These are phyloP conservation scores for Ustilago vetiveriae DNA, from an alignment of 1,284 basidiomycete genomes.

Conservation along the genomic window DNA sequence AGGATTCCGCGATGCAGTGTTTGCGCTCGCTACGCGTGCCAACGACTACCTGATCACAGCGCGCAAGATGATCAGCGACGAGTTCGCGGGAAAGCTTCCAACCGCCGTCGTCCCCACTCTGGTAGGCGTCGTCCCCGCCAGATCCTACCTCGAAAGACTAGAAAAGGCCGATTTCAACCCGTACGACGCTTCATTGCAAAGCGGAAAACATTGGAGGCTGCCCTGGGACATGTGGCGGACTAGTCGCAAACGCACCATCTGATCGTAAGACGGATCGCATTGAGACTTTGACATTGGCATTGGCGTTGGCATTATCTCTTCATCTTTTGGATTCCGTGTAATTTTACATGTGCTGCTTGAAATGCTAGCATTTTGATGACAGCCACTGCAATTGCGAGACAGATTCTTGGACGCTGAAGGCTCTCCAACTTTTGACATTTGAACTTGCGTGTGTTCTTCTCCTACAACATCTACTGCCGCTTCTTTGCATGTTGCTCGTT, in stretches of 20 bases:
- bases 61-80: slow-evolving; percentile 77
- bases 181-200: slow-evolving; percentile 77
- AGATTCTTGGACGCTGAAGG: neutral
- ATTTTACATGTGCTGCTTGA: slow-evolving; percentile 10
- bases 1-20: slow-evolving; percentile 78
- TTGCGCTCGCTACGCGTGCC: slow-evolving; percentile 86
- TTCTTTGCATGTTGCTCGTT: slow-evolving; percentile 59
- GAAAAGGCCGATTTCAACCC: slow-evolving; percentile 84
- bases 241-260: slow-evolving; percentile 69
- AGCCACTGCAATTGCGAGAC: neutral
- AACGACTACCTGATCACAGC: slow-evolving; percentile 90
- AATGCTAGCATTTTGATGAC: neutral
- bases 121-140: slow-evolving; percentile 78
- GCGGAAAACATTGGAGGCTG: slow-evolving; percentile 80
- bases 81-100: slow-evolving; percentile 74
- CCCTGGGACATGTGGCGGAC: slow-evolving; percentile 85
- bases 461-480: slow-evolving; percentile 13
- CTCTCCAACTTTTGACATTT: too few species aligned
- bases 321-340: too few species aligned
- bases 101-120: slow-evolving; percentile 79
- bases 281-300: neutral
- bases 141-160: slow-evolving; percentile 77
- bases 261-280: neutral
- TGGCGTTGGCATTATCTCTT: neutral
- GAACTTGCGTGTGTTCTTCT: neutral